A percentile compares a stretch with the other conserved stretches of the same genome.
phyloP scores from a whole-genome alignment of 2,329 filamentous ascomycete species.

The Pyrenophora teres region DNA sequence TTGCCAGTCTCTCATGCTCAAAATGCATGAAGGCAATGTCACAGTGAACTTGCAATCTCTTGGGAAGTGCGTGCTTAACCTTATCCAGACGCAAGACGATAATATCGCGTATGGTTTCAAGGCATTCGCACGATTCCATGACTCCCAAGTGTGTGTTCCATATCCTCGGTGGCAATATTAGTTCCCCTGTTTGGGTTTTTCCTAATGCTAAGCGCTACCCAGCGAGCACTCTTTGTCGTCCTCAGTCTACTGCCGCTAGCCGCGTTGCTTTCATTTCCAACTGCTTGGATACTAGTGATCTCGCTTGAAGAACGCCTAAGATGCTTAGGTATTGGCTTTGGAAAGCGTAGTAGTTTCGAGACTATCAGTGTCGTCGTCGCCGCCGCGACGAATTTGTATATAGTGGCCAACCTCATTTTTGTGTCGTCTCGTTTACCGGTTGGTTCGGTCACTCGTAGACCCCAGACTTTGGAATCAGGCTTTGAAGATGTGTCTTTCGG shows the following conservation, averaged over 20 bases:
- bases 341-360: constrained; percentile 31
- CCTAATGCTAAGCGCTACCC: constrained; percentile 31
- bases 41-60: constrained; percentile 30
- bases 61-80: constrained; percentile 31
- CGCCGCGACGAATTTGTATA: constrained; percentile 31
- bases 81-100: constrained; percentile 35
- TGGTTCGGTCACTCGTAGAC: background rate
- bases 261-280: constrained; percentile 19
- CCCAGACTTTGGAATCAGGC: background rate
- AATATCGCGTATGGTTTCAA: constrained; percentile 23
- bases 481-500: constrained; percentile 5
- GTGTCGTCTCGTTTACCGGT: constrained; percentile 11
- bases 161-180: constrained; percentile 27
- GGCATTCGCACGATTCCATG: too few relatives aligned
- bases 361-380: constrained; percentile 30
- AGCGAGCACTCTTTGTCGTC: constrained; percentile 26
- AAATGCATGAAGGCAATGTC: constrained; percentile 44
- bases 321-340: constrained; percentile 34
- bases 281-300: constrained; percentile 23
- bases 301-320: constrained; percentile 21
- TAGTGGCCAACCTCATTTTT: constrained; percentile 29
- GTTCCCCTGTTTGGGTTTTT: constrained; percentile 26
- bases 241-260: background rate
- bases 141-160: constrained; percentile 17
- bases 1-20: constrained; percentile 41